A percentile compares a stretch with the other conserved stretches of the same genome.
Evolutionary conservation across 1,284 basidiomycete genomes (phyloP).

Genomic region (Farysia itapuensis): DNA sequence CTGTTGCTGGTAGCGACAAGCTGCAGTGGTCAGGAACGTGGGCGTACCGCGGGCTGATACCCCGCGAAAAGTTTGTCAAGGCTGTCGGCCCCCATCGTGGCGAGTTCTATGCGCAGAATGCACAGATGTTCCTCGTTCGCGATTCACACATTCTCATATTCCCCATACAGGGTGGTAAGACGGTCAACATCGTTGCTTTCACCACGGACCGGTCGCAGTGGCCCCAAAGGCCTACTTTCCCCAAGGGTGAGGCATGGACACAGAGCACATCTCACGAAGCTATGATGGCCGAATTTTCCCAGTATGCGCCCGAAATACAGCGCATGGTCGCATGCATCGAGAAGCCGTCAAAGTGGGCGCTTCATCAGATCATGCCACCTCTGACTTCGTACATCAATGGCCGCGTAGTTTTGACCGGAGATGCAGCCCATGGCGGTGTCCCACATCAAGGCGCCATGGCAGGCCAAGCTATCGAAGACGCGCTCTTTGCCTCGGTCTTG

Average conservation of each 20-base stretch:
- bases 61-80: conserved; percentile 32
- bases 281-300: conserved; percentile 64
- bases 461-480: conserved; percentile 70
- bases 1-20: conserved; percentile 12
- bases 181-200: conserved; percentile 68
- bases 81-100: conserved; percentile 34
- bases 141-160: conserved; percentile 66
- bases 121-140: conserved; percentile 47
- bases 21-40: conserved; percentile 50
- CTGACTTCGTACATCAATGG: conserved; percentile 64
- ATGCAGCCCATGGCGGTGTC: conserved; percentile 69
- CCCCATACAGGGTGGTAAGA: conserved; percentile 62
- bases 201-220: conserved; percentile 62
- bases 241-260: conserved; percentile 63
- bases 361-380: conserved; percentile 65
- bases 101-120: conserved; percentile 32
- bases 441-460: conserved; percentile 70
- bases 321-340: conserved; percentile 63
- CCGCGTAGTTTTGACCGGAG: conserved; percentile 66
- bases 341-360: conserved; percentile 67
- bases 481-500: conserved; percentile 64
- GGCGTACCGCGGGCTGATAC: conserved; percentile 49
- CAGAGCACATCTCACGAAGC: conserved; percentile 63
- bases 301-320: conserved; percentile 65
- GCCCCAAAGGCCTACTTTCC: conserved; percentile 44